A percentile compares a stretch with the other conserved stretches of the same genome.
Conservation (phyloP, 140 eudicot genomes). For the Bidens hawaiensis region DNA sequence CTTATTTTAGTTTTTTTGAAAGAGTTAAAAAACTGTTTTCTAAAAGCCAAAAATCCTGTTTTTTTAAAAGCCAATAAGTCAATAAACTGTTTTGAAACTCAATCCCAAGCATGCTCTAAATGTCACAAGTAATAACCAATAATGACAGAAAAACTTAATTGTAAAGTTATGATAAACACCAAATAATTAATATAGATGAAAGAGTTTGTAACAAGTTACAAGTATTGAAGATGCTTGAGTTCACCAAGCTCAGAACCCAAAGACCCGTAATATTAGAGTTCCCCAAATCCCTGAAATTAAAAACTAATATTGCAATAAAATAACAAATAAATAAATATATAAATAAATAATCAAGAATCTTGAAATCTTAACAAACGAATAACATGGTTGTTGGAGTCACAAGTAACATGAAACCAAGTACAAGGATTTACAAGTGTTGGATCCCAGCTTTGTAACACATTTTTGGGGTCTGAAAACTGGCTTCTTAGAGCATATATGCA, state of each 20-base stretch:
- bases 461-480: constrained; percentile 62
- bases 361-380: constrained; percentile 64
- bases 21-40: too few species aligned
- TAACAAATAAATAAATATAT: background rate
- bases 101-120: too few species aligned
- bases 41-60: too few species aligned
- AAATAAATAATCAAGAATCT: background rate
- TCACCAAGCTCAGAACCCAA: constrained; percentile 82
- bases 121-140: too few species aligned
- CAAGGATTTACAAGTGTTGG: constrained; percentile 89
- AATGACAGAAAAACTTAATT: too few species aligned
- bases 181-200: too few species aligned
- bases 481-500: constrained; percentile 69
- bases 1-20: too few species aligned
- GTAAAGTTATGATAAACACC: too few species aligned
- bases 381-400: constrained; percentile 63
- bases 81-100: too few species aligned
- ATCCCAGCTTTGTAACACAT: constrained; percentile 90
- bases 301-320: background rate
- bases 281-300: constrained; percentile 80
- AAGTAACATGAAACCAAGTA: constrained; percentile 95
- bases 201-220: constrained; percentile 38
- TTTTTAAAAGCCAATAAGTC: too few species aligned
- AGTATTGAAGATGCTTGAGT: constrained; percentile 69
- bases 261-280: constrained; percentile 76